Base-by-base conservation (phyloP, 140 eudicot species). In the Erigeron philadelphicus region DNA sequence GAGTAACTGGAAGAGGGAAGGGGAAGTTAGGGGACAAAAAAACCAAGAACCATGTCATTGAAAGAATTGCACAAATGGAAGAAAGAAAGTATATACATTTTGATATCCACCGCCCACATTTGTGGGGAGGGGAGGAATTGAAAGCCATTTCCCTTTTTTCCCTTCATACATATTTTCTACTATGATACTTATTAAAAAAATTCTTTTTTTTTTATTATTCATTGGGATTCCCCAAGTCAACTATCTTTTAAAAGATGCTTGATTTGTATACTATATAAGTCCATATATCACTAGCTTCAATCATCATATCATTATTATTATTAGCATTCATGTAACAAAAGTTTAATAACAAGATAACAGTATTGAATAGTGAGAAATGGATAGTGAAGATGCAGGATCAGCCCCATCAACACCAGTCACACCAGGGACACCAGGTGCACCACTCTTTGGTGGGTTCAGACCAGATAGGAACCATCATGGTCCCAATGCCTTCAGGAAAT, bases 371-470 rank as follows among this genome's bases (percentile, higher is more conserved):
- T 67, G 71, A 64, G 57, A 64, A 57, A 86, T 87, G 95, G 90
- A 75, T 3, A 72, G 74, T 71, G 95, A 87, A 81, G 87, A 82
- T 62, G 71, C 81, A 31, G 73, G 76, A 19, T 84, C 94, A 44
- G 73, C 86, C 18, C 94, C 94, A 76, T 74, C 89, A 8, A 86
- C 94, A 19, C 94, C 94, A 9, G 86, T 46, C 56, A 86, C 89
- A 52, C 95, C 95, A 43, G 85, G 95, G 43, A 87, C 95, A 58
- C 89, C 89, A 0, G 95, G 95, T 74, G 89, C 87, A 67, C 89
- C 95, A 42, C 85, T 87, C 69, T 87, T 87, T 72, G 81, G 87
- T 53, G 89, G 83, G 70, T 81, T 87, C 81, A 84, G 78, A 64
- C 81, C 82, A 45, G 84, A 75, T 5, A 76, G 77, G 68, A 74